A percentile compares a stretch with the other conserved stretches of the same genome.
phyloP scores from a whole-genome alignment of 805 yeast species.

The Torulaspora indica region DNA sequence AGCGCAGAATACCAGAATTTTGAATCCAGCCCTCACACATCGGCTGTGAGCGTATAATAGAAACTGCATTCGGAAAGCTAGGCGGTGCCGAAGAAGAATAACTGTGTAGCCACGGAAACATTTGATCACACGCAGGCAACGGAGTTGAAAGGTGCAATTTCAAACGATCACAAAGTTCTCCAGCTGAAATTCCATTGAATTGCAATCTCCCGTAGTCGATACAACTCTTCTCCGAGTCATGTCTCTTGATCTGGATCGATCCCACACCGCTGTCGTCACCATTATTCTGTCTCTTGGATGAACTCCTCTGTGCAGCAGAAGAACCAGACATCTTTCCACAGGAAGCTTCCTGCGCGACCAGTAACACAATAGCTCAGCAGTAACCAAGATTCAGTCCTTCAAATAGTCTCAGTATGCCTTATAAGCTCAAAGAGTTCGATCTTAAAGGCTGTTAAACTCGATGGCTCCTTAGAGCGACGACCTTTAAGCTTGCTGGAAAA shows the following conservation, averaged over 20 bases:
- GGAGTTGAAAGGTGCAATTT: constrained; percentile 21
- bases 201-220: neutral
- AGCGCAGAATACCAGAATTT: constrained; percentile 46
- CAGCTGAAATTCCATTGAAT: constrained; percentile 8
- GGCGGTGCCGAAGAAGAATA: constrained; percentile 53
- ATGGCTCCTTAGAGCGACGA: constrained; percentile 4
- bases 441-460: neutral
- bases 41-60: constrained; percentile 33
- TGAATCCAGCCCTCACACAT: constrained; percentile 16
- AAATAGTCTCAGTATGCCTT: neutral
- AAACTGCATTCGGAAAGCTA: constrained; percentile 43
- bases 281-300: constrained; percentile 13
- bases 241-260: constrained; percentile 11
- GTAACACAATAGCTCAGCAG: neutral
- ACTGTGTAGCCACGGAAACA: constrained; percentile 94
- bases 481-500: constrained; percentile 1
- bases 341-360: constrained; percentile 1
- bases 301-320: constrained; percentile 9
- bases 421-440: neutral
- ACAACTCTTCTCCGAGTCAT: constrained; percentile 9
- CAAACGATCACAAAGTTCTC: constrained; percentile 13
- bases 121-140: constrained; percentile 57
- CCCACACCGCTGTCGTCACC: constrained; percentile 7
- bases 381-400: neutral
- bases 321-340: constrained; percentile 5